These are phyloP conservation scores for Termitomyces sp. DNA, from an alignment of 768 basidiomycete species.

Conservation along the genomic window DNA sequence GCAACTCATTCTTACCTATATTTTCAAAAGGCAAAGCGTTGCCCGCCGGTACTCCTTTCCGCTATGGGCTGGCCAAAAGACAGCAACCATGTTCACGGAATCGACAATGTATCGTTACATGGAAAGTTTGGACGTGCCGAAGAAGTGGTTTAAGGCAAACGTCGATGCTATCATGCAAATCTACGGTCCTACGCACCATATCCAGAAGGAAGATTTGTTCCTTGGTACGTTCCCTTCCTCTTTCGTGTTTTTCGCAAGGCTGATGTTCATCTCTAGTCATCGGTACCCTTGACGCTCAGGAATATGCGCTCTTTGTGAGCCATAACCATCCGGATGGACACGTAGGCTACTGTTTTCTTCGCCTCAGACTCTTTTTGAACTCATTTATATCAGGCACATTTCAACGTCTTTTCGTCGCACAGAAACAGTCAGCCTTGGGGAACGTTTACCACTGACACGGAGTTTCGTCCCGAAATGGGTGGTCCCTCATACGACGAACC, in stretches of 20 bases:
- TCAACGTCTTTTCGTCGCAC: constrained; percentile 61
- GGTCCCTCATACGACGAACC: constrained; percentile 50
- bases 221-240: constrained; percentile 32
- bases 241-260: background rate
- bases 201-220: constrained; percentile 58
- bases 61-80: constrained; percentile 59
- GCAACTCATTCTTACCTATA: background rate
- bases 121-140: constrained; percentile 57
- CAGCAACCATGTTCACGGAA: constrained; percentile 68
- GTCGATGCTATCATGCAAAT: constrained; percentile 58
- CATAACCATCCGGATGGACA: constrained; percentile 63
- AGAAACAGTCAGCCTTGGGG: constrained; percentile 68
- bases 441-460: constrained; percentile 57
- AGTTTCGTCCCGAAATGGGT: constrained; percentile 32
- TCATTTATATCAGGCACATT: constrained; percentile 46
- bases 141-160: constrained; percentile 72
- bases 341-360: constrained; percentile 24
- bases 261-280: constrained; percentile 37
- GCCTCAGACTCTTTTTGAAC: background rate
- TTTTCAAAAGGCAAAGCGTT: constrained; percentile 35
- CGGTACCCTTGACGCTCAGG: constrained; percentile 65
- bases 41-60: constrained; percentile 56
- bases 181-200: constrained; percentile 44
- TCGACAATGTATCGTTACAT: constrained; percentile 67
- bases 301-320: constrained; percentile 75